A percentile compares a stretch with the other conserved stretches of the same genome.
phyloP scores from a whole-genome alignment of 164 flowering plant genomes.

The Brasenia schreberi region DNA sequence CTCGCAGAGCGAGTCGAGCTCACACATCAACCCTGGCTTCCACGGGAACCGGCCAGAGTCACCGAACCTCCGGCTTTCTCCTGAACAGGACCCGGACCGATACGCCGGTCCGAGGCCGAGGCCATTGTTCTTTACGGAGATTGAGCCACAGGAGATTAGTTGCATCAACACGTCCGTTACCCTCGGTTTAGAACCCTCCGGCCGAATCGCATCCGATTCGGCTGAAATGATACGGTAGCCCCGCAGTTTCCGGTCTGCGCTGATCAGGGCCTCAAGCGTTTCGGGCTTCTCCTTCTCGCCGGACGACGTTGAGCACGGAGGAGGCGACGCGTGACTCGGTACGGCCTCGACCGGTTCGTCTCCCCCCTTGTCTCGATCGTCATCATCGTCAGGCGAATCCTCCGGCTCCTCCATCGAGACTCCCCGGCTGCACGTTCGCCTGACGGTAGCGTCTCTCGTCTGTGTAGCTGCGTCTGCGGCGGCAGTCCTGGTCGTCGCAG shows the following conservation, averaged over 20 bases:
- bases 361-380: constrained; percentile 9
- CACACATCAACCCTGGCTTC: constrained; percentile 44
- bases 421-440: constrained; percentile 61
- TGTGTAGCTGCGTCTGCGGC: constrained; percentile 84
- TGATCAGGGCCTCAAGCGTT: constrained; percentile 82
- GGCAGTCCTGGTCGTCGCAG: constrained; percentile 7
- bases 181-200: constrained; percentile 39
- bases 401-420: constrained; percentile 74
- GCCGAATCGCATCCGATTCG: constrained; percentile 23
- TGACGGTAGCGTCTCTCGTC: constrained; percentile 17
- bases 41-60: neutral
- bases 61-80: neutral
- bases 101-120: constrained; percentile 74
- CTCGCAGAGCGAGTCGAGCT: constrained; percentile 54
- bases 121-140: constrained; percentile 72
- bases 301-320: constrained; percentile 54
- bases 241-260: constrained; percentile 57
- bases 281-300: constrained; percentile 56
- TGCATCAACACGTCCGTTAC: constrained; percentile 81
- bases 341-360: constrained; percentile 25
- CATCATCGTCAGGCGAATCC: constrained; percentile 22
- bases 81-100: constrained; percentile 46
- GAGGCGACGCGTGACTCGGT: constrained; percentile 25
- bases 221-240: constrained; percentile 67
- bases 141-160: constrained; percentile 86